These are phyloP conservation scores for Cyclotella choctawhatcheeana DNA, from an alignment of 108 stramenopile species.

Conservation along the genomic window DNA sequence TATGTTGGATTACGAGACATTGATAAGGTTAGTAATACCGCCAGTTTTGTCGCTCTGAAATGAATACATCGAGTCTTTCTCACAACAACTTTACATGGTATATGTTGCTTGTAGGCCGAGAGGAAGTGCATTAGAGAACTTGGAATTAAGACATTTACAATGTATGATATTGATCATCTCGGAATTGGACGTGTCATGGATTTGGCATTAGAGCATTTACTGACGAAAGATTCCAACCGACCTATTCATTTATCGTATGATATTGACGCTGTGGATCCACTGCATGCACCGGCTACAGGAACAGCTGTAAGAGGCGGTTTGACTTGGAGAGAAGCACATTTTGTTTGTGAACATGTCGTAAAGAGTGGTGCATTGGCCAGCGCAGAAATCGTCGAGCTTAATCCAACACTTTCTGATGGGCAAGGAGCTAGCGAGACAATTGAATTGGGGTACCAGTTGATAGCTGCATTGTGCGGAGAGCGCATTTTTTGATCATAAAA, in stretches of 20 bases:
- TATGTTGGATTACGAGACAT: constrained; percentile 98
- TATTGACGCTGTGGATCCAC: constrained; percentile 98
- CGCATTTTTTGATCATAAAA: constrained; percentile 45
- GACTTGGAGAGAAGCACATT: constrained; percentile 98
- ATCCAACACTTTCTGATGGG: constrained; percentile 84
- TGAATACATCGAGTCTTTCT: too few species aligned
- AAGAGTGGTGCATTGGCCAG: constrained; percentile 91
- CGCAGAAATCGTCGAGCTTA: constrained; percentile 98
- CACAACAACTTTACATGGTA: too few species aligned
- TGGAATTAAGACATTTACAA: constrained; percentile 89
- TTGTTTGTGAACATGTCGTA: constrained; percentile 91
- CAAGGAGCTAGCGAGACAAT: constrained; percentile 85
- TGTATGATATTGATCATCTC: constrained; percentile 96
- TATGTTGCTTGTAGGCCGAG: constrained; percentile 60
- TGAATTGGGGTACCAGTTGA: constrained; percentile 79
- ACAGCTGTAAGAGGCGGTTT: constrained; percentile 97
- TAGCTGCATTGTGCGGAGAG: constrained; percentile 56
- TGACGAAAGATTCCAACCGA: constrained; percentile 65
- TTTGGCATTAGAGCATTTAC: constrained; percentile 87
- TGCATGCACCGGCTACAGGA: constrained; percentile 96
- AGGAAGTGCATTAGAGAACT: constrained; percentile 76
- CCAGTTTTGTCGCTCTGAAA: too few species aligned
- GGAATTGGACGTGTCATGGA: constrained; percentile 99
- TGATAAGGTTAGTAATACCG: constrained; percentile 61
- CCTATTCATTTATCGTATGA: constrained; percentile 94